Evolutionary conservation across 2,329 filamentous ascomycete genomes (phyloP).

Genomic region (Aspergillus jensenii): DNA sequence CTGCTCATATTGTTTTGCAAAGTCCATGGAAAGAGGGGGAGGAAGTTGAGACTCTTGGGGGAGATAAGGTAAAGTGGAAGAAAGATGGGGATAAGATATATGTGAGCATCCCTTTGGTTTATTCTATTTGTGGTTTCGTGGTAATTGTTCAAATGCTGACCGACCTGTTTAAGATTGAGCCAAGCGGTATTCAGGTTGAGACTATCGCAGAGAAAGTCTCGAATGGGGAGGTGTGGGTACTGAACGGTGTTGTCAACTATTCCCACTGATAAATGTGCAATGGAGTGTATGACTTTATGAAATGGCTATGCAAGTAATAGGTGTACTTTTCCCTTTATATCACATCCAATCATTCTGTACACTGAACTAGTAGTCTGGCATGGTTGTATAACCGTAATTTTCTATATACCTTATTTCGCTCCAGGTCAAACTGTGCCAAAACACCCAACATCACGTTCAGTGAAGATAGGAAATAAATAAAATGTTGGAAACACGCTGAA

Average conservation of each 20-base stretch:
- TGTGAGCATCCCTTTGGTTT: constrained; percentile 48
- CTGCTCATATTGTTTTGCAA: constrained; percentile 74
- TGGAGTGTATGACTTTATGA: background rate
- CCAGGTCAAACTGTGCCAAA: background rate
- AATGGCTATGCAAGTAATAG: background rate
- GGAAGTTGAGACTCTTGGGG: constrained; percentile 67
- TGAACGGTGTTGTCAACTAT: constrained; percentile 62
- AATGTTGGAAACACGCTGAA: background rate
- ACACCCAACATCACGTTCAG: background rate
- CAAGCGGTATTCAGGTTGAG: constrained; percentile 74
- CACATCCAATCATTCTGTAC: background rate
- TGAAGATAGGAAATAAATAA: background rate
- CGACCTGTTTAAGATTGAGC: constrained; percentile 53
- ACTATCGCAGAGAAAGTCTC: constrained; percentile 71
- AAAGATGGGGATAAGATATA: constrained; percentile 61
- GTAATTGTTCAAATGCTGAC: constrained; percentile 4
- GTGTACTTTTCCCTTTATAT: background rate
- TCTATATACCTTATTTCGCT: background rate
- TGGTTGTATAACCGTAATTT: background rate
- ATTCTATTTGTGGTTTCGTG: background rate
- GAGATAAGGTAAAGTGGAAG: constrained; percentile 81
- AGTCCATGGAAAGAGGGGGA: constrained; percentile 73
- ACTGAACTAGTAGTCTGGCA: background rate
- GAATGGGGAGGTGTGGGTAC: constrained; percentile 87
- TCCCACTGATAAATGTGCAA: constrained; percentile 3